phyloP scores from a whole-genome alignment of 352 stramenopile species.

The Globisporangium cystogenes region DNA sequence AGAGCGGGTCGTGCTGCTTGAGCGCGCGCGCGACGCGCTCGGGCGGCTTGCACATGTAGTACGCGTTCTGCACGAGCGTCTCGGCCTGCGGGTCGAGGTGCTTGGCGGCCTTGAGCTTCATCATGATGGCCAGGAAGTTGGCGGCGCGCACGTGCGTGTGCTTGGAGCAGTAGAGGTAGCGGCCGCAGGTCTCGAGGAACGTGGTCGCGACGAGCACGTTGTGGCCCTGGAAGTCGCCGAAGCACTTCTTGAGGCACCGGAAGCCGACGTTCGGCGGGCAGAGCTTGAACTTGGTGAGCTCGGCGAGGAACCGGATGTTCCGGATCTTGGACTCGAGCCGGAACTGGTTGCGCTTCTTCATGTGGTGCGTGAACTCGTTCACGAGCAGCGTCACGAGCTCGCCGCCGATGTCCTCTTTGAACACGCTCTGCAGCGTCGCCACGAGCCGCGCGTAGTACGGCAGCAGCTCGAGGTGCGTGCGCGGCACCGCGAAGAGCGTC shows the following conservation, averaged over 20 bases:
- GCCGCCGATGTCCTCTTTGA: constrained; percentile 89
- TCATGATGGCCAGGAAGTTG: constrained; percentile 93
- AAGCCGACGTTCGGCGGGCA: constrained; percentile 94
- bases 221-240: constrained; percentile 94
- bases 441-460: constrained; percentile 94
- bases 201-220: constrained; percentile 96
- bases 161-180: constrained; percentile 95
- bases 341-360: constrained; percentile 94
- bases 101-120: constrained; percentile 94
- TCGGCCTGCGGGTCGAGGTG: constrained; percentile 84
- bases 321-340: constrained; percentile 93
- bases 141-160: constrained; percentile 89
- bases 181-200: constrained; percentile 95
- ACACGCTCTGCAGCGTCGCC: constrained; percentile 90
- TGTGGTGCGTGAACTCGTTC: constrained; percentile 92
- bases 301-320: constrained; percentile 94
- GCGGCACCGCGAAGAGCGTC: constrained; percentile 92
- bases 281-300: constrained; percentile 96
- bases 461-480: constrained; percentile 92
- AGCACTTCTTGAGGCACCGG: constrained; percentile 90
- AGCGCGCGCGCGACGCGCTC: constrained; percentile 69
- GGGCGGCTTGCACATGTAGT: constrained; percentile 90
- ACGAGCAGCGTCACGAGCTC: constrained; percentile 91
- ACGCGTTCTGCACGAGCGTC: constrained; percentile 90
- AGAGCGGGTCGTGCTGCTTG: constrained; percentile 88